A percentile compares a stretch with the other conserved stretches of the same genome.
Conservation (phyloP, 169 alveolate species). For the Plasmodium gonderi region DNA sequence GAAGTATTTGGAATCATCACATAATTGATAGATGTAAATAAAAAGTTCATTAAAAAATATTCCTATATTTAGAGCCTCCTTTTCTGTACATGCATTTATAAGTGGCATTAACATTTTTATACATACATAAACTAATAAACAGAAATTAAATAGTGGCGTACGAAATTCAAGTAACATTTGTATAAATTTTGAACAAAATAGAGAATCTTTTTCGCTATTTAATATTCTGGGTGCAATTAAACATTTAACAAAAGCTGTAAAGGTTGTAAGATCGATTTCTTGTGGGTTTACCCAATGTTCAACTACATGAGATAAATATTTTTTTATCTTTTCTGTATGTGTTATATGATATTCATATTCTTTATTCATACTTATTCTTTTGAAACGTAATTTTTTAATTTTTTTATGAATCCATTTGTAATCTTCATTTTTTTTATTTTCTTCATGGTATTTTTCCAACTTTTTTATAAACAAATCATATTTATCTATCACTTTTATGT, state of each 20-base stretch:
- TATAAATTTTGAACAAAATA: conserved; percentile 51
- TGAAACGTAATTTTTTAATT: conserved; percentile 5
- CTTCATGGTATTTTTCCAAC: conserved; percentile 28
- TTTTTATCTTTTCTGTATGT: conserved; percentile 49
- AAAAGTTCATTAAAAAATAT: conserved; percentile 46
- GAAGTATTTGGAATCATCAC: conserved; percentile 38
- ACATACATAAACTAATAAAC: conserved; percentile 24
- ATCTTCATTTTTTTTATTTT: conserved; percentile 49
- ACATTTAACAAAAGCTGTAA: conserved; percentile 35
- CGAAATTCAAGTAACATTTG: conserved; percentile 20
- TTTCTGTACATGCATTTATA: conserved; percentile 68
- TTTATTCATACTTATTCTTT: conserved; percentile 11
- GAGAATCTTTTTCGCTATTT: conserved; percentile 58
- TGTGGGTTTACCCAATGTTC: conserved; percentile 70
- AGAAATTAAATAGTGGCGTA: conserved; percentile 51
- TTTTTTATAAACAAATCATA: conserved; percentile 51
- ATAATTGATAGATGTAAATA: conserved; percentile 32
- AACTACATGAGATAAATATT: conserved; percentile 13
- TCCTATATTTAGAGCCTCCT: conserved; percentile 54
- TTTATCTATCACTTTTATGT: conserved; percentile 20
- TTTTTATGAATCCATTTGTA: conserved; percentile 39
- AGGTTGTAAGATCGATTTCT: conserved; percentile 26
- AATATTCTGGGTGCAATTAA: conserved; percentile 58
- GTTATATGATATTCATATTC: conserved; percentile 44
- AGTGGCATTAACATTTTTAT: conserved; percentile 61